phyloP scores from a whole-genome alignment of 2,329 filamentous ascomycete species.

The Verticillium klebahnii region DNA sequence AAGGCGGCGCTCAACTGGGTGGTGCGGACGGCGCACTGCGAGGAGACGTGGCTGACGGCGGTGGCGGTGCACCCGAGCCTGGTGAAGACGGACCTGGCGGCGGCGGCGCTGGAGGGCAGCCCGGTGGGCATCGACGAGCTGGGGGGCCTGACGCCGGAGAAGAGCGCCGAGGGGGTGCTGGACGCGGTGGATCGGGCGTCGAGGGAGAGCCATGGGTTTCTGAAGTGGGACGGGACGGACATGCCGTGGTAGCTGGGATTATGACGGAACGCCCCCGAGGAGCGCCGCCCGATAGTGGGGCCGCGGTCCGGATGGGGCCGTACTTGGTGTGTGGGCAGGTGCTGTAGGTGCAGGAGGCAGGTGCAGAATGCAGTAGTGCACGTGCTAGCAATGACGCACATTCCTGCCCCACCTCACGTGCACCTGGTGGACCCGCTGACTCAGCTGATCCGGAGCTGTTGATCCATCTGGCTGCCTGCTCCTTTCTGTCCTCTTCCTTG shows the following conservation, averaged over 20 bases:
- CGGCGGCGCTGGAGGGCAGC: neutral
- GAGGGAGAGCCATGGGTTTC: neutral
- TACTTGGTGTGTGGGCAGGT: too few species aligned
- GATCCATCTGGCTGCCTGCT: neutral
- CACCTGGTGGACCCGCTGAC: neutral
- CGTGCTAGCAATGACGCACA: neutral
- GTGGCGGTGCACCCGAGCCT: slow-evolving; percentile 14
- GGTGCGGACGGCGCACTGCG: slow-evolving; percentile 14
- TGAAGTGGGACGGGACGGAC: neutral
- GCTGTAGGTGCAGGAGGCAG: neutral
- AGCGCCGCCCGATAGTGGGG: neutral
- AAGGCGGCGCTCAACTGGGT: slow-evolving; percentile 15
- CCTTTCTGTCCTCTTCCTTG: neutral
- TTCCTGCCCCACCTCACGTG: neutral
- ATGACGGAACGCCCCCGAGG: neutral
- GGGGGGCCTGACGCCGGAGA: slow-evolving; percentile 12
- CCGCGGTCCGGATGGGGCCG: neutral
- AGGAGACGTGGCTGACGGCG: slow-evolving; percentile 18
- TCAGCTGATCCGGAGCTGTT: neutral
- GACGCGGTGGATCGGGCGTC: neutral
- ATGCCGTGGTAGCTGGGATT: neutral
- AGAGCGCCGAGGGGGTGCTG: slow-evolving; percentile 4
- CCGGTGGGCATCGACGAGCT: neutral
- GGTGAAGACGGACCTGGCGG: slow-evolving; percentile 9
- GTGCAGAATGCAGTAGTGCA: neutral